phyloP scores from a whole-genome alignment of 306 rosid genomes.

The Carpinus viminea region DNA sequence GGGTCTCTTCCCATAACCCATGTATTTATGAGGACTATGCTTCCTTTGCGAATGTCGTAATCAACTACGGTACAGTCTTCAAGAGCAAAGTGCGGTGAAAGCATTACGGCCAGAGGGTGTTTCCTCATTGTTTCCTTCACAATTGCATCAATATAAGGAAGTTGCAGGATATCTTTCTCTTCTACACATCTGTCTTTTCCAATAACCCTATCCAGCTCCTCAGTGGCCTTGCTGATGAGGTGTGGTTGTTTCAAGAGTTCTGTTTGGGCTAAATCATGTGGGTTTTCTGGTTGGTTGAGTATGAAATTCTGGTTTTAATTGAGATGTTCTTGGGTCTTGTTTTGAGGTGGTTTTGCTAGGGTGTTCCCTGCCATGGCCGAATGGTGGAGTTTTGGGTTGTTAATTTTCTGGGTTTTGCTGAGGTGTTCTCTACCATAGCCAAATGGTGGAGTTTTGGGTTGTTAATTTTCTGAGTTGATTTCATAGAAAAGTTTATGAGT shows the following conservation, averaged over 20 bases:
- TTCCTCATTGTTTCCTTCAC: conserved; percentile 37
- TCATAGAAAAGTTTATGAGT: too few relatives aligned
- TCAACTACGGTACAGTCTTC: conserved; percentile 25
- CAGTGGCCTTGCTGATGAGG: conserved; percentile 28
- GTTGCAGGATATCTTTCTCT: conserved; percentile 33
- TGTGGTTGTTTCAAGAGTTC: conserved; percentile 25
- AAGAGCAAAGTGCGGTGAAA: conserved; percentile 35
- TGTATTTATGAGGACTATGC: conserved; percentile 30
- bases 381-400: too few relatives aligned
- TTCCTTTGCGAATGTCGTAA: not conserved
- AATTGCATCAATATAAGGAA: not conserved
- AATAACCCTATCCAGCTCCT: conserved; percentile 36
- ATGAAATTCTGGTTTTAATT: too few relatives aligned
- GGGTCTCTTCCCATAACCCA: conserved; percentile 40
- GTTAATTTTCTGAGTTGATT: too few relatives aligned
- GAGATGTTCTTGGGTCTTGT: too few relatives aligned
- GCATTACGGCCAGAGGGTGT: conserved; percentile 32
- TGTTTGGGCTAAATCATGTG: too few relatives aligned
- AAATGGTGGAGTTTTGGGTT: too few relatives aligned
- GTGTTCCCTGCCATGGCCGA: too few relatives aligned
- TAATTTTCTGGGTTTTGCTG: too few relatives aligned
- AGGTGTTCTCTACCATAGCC: too few relatives aligned
- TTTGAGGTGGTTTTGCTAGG: too few relatives aligned
- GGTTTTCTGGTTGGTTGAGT: too few relatives aligned
- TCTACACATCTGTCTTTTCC: conserved; percentile 38